Conservation (phyloP, 805 yeast genomes). For the Nadsonia fulvescens region DNA sequence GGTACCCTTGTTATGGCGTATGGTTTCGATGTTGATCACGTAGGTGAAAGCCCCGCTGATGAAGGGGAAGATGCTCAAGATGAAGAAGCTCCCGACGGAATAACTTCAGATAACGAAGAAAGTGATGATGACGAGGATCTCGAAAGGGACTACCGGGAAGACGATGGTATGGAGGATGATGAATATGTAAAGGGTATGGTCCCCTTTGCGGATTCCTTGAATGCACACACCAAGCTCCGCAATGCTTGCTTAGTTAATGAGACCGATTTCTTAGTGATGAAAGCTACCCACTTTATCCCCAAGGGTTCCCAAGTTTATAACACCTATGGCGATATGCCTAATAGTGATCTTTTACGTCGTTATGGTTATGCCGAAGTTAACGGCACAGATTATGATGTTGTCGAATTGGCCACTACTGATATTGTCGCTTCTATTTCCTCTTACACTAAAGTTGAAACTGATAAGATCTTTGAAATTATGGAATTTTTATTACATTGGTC, state of each 20-base stretch:
- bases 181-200: constrained; percentile 61
- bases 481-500: too few species aligned
- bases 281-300: constrained; percentile 39
- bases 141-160: constrained; percentile 21
- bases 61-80: constrained; percentile 11
- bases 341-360: constrained; percentile 73
- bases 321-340: constrained; percentile 81
- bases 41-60: too few species aligned
- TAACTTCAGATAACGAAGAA: constrained; percentile 3
- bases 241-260: constrained; percentile 53
- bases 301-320: constrained; percentile 67
- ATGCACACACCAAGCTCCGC: constrained; percentile 60
- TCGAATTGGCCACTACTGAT: constrained; percentile 39
- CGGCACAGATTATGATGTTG: constrained; percentile 65
- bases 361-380: constrained; percentile 76
- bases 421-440: too few species aligned
- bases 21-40: constrained; percentile 60
- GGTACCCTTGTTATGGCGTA: constrained; percentile 79
- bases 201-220: constrained; percentile 80
- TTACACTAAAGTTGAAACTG: too few species aligned
- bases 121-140: constrained; percentile 13
- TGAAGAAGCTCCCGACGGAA: constrained; percentile 13
- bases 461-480: too few species aligned
- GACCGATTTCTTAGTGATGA: constrained; percentile 38
- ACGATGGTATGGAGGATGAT: constrained; percentile 20